These are phyloP conservation scores for Curvularia lunata DNA, from an alignment of 2,329 filamentous ascomycete species.

Conservation along the genomic window DNA sequence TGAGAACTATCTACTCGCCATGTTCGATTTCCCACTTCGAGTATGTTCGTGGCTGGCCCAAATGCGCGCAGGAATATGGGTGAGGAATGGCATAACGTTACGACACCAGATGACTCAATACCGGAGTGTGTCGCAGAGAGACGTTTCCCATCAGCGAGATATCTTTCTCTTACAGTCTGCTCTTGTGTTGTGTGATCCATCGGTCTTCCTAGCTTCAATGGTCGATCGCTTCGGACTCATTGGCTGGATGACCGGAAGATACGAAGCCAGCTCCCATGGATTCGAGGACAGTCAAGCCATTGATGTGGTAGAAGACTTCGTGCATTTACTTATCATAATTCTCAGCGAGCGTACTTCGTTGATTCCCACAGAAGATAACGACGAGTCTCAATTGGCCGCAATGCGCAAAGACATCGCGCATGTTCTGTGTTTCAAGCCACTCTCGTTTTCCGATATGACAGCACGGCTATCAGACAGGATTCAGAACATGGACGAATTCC, in stretches of 20 bases:
- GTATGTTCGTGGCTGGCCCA: slow-evolving; percentile 97
- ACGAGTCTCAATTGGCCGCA: slow-evolving; percentile 68
- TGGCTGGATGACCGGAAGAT: slow-evolving; percentile 84
- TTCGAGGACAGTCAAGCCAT: slow-evolving; percentile 89
- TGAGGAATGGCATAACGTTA: slow-evolving; percentile 93
- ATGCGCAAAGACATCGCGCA: slow-evolving; percentile 92
- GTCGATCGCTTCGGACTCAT: slow-evolving; percentile 90
- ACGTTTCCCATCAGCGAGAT: slow-evolving; percentile 92
- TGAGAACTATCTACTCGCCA: slow-evolving; percentile 82
- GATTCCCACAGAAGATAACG: slow-evolving; percentile 70
- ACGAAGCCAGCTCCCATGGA: slow-evolving; percentile 66
- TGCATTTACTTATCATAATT: slow-evolving; percentile 89
- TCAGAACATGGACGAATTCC: slow-evolving; percentile 87
- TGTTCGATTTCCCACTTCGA: slow-evolving; percentile 91
- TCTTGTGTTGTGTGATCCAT: slow-evolving; percentile 82
- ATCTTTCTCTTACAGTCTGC: slow-evolving; percentile 93
- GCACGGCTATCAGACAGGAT: slow-evolving; percentile 86
- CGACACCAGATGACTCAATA: slow-evolving; percentile 95
- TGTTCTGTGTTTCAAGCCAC: slow-evolving; percentile 91
- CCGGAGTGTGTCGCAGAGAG: slow-evolving; percentile 83
- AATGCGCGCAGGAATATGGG: slow-evolving; percentile 99
- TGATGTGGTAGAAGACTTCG: slow-evolving; percentile 93
- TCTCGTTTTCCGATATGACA: slow-evolving; percentile 92
- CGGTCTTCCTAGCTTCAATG: slow-evolving; percentile 83
- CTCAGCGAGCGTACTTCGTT: slow-evolving; percentile 87